Evolutionary conservation across 495 filamentous ascomycete genomes (phyloP), one percentile per base, ranked within the genome.

Genomic region (Astrocystis sublimbata): DNA sequence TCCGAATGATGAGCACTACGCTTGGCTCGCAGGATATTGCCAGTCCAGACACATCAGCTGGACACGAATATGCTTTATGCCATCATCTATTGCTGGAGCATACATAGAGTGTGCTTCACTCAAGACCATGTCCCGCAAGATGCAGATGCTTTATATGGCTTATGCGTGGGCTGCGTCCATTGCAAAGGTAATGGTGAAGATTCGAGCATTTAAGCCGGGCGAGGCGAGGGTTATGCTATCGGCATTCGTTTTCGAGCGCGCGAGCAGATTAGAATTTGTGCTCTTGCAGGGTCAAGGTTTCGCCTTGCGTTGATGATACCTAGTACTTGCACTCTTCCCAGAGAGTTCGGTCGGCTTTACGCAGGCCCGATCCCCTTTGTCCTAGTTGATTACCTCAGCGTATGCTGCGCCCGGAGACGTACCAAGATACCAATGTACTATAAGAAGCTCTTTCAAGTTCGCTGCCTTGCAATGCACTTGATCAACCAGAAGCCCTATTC

Each of bases 21-120:
- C 49, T 61, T 49, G 60, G 51, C 51, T 49, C 40, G 42, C 51
- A 55, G 60, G 51, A 62, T 62, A 62, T 47, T 49, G 21, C 41
- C 30, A 17, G 19, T 56, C 42, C 31, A 38, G 60, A 30, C n/a
- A 9, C 9, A 24, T 41, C 12, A 31, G 30, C 60, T 21, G 41
- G 51, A 56, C 51, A 55, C 28, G 30, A 24, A 45, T 19, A 60
- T 61, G 52, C 47, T 36, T 47, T 62, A 56, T 51, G 21, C 33
- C 23, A 53, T 43, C 50, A 56, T 62, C 33, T 28, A 23, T 54
- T 49, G 51, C 21, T 28, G 23, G 13, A 54, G 60, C 60, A 47
- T 56, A 23, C 31, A 19, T 61, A 55, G 19, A 55, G 50, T 21
- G 41, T 40, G 51, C 50, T 62, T 45, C 35, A 28, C 41, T 28